phyloP scores from a whole-genome alignment of 495 filamentous ascomycete genomes.

The Penicillium dipodomyicola region DNA sequence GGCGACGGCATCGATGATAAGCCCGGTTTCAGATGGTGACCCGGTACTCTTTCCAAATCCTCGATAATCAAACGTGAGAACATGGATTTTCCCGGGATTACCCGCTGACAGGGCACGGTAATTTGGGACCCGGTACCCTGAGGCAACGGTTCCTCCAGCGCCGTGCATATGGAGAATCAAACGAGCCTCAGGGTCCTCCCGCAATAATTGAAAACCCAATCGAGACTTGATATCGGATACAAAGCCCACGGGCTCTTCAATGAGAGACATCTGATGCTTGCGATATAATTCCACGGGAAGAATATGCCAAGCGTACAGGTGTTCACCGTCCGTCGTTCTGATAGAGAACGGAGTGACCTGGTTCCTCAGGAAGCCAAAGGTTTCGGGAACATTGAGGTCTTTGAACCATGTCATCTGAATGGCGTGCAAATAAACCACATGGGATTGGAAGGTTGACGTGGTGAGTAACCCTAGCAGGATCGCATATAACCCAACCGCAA shows the following conservation, averaged over 20 bases:
- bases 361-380: conserved; percentile 52
- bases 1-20: conserved; percentile 65
- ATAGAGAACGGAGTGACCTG: conserved; percentile 69
- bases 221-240: conserved; percentile 54
- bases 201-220: conserved; percentile 57
- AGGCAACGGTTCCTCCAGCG: conserved; percentile 65
- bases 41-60: conserved; percentile 74
- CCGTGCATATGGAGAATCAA: conserved; percentile 56
- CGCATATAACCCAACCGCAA: conserved; percentile 34
- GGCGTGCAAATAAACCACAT: conserved; percentile 48
- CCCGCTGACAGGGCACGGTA: conserved; percentile 63
- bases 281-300: conserved; percentile 63
- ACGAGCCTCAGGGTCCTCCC: conserved; percentile 57
- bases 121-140: conserved; percentile 57
- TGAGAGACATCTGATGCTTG: conserved; percentile 52
- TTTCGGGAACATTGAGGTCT: conserved; percentile 47
- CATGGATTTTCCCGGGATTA: conserved; percentile 54
- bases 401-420: conserved; percentile 51
- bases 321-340: conserved; percentile 52
- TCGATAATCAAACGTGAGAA: conserved; percentile 72
- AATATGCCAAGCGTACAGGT: conserved; percentile 70
- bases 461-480: conserved; percentile 45
- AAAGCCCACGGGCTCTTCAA: conserved; percentile 49
- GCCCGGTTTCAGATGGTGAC: conserved; percentile 65
- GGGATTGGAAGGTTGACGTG: conserved; percentile 43